phyloP scores from a whole-genome alignment of 2,329 filamentous ascomycete genomes.

The Tolypocladium paradoxum region DNA sequence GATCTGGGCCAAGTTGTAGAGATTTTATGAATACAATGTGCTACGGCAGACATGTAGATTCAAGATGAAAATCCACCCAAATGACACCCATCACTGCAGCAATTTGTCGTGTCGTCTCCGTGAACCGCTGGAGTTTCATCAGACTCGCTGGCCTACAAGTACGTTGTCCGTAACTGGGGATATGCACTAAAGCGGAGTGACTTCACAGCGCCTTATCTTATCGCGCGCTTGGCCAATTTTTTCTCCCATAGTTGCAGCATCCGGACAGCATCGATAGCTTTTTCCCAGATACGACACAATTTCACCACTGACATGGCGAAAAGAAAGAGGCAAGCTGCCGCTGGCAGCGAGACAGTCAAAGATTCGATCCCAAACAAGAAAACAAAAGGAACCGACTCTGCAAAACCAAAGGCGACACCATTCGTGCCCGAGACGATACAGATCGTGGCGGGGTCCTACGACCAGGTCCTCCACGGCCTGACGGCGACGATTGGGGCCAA shows the following conservation, averaged over 20 bases:
- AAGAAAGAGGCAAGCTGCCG: constrained; percentile 33
- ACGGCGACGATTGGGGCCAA: constrained; percentile 53
- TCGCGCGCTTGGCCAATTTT: constrained; percentile 2
- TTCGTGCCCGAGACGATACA: constrained; percentile 54
- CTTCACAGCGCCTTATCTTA: constrained; percentile 3
- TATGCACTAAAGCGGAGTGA: background rate
- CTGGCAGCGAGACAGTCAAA: constrained; percentile 12
- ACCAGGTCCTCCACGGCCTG: constrained; percentile 82
- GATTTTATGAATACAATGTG: background rate
- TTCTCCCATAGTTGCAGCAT: background rate
- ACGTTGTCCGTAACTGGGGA: too few species aligned
- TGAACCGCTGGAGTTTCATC: background rate
- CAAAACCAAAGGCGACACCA: constrained; percentile 2
- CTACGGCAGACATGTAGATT: background rate
- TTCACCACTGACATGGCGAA: constrained; percentile 29
- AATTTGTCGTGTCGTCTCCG: background rate
- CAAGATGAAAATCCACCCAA: background rate
- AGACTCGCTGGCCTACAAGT: background rate
- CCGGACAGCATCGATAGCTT: background rate
- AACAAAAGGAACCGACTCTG: constrained; percentile 11
- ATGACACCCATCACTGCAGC: background rate
- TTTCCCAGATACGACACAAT: background rate
- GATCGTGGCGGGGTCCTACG: constrained; percentile 87
- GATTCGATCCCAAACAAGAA: constrained; percentile 20
- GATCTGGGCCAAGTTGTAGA: background rate